A percentile compares a stretch with the other conserved stretches of the same genome.
Conservation (phyloP, 2,329 filamentous ascomycete species). For the Nemania sp. region DNA sequence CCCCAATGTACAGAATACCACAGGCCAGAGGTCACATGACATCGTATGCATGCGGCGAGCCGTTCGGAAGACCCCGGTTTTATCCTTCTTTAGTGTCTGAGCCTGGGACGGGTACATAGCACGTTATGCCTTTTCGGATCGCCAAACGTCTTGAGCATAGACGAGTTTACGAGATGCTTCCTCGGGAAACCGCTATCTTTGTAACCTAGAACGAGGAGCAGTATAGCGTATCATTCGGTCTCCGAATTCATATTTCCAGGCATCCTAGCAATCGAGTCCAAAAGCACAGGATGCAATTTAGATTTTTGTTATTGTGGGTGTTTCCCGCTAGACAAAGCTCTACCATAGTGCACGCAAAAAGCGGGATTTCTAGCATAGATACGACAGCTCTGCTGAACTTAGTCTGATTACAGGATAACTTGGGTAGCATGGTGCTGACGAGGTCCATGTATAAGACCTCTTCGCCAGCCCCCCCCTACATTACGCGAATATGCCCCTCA, state of each 20-base stretch:
- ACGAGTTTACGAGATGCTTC: background rate
- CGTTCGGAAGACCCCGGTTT: slow-evolving; percentile 37
- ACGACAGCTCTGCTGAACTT: background rate
- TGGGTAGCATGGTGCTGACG: background rate
- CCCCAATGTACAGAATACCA: slow-evolving; percentile 2
- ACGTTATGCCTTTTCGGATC: background rate
- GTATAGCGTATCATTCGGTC: background rate
- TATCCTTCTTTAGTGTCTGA: slow-evolving; percentile 24
- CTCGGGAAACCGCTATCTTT: background rate
- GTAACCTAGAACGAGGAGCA: no score
- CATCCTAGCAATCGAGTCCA: no score
- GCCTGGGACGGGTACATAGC: slow-evolving; percentile 2
- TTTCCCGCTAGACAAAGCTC: no score
- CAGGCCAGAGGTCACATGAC: slow-evolving; percentile 32
- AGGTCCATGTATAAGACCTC: background rate
- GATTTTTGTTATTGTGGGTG: no score
- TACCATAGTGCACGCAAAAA: background rate
- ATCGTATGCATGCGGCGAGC: slow-evolving; percentile 39
- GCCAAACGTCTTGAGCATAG: background rate
- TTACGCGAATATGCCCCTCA: no score
- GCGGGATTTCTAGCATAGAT: no score
- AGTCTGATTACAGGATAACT: background rate
- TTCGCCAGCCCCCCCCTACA: no score
- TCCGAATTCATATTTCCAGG: no score
- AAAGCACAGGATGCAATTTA: no score